Evolutionary conservation across 192 early-diverging fungal genomes (phyloP).

Genomic region (Tieghemiomyces parasiticus): DNA sequence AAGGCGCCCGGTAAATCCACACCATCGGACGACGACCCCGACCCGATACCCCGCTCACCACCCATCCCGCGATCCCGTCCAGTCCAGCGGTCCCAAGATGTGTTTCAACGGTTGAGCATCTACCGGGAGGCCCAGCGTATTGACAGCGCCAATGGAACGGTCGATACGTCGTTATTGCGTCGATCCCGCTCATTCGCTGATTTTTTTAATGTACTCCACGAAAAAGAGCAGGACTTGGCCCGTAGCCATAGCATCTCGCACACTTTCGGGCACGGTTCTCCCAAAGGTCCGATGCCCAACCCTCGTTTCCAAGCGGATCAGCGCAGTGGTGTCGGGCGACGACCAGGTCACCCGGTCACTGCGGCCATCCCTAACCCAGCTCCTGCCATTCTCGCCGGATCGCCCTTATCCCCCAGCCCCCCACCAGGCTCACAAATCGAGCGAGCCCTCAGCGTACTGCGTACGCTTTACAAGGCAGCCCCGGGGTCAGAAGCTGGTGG

Average conservation of each 20-base stretch:
- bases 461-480: neutral
- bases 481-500: neutral
- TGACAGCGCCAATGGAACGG: neutral
- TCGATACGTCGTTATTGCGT: neutral
- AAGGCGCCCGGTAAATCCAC: no score
- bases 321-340: no score
- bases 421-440: constrained; percentile 2
- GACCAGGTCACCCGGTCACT: no score
- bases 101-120: neutral
- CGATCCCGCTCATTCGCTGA: constrained; percentile 6
- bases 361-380: neutral
- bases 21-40: neutral
- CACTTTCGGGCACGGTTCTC: neutral
- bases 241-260: neutral
- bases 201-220: neutral
- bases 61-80: constrained; percentile 3
- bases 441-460: neutral
- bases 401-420: neutral
- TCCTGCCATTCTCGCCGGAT: neutral
- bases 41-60: no score
- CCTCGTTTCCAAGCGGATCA: no score
- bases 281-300: no score
- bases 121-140: neutral
- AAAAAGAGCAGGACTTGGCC: neutral
- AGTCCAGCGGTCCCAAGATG: neutral